Conservation (phyloP, 83 land plant genomes). For the Diphasiastrum complanatum region DNA sequence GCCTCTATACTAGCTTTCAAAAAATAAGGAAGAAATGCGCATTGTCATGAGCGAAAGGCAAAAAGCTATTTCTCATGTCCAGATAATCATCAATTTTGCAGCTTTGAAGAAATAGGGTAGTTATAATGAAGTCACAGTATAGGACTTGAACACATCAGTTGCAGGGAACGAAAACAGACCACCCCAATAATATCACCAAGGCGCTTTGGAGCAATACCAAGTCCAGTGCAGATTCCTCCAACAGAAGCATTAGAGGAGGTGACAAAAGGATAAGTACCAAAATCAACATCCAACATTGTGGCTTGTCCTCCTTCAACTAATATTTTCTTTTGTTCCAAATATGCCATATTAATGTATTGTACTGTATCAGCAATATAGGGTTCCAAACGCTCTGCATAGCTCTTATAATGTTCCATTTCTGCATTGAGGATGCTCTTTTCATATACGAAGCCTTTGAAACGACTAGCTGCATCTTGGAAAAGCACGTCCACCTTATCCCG, state of each 20-base stretch:
- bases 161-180: slow-evolving; percentile 41
- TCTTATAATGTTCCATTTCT: slow-evolving; percentile 54
- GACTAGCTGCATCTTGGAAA: slow-evolving; percentile 71
- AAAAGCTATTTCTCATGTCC: too few species aligned
- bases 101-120: too few species aligned
- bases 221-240: slow-evolving; percentile 91
- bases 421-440: slow-evolving; percentile 40
- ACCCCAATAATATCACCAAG: slow-evolving; percentile 92
- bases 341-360: slow-evolving; percentile 54
- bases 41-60: too few species aligned
- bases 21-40: too few species aligned
- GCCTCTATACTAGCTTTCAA: too few species aligned
- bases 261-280: slow-evolving; percentile 95
- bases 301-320: slow-evolving; percentile 98
- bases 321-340: slow-evolving; percentile 54
- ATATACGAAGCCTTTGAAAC: slow-evolving; percentile 69
- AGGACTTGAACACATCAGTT: too few species aligned
- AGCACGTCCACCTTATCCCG: slow-evolving; percentile 69
- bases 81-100: too few species aligned
- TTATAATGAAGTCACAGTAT: too few species aligned
- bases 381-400: slow-evolving; percentile 55
- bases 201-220: slow-evolving; percentile 85
- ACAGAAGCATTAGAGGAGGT: slow-evolving; percentile 95
- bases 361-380: slow-evolving; percentile 86
- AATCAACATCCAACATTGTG: slow-evolving; percentile 94